A percentile compares a stretch with the other conserved stretches of the same genome.
Evolutionary conservation across 805 yeast genomes (phyloP).

Genomic region (Ogataea pignaliae): DNA sequence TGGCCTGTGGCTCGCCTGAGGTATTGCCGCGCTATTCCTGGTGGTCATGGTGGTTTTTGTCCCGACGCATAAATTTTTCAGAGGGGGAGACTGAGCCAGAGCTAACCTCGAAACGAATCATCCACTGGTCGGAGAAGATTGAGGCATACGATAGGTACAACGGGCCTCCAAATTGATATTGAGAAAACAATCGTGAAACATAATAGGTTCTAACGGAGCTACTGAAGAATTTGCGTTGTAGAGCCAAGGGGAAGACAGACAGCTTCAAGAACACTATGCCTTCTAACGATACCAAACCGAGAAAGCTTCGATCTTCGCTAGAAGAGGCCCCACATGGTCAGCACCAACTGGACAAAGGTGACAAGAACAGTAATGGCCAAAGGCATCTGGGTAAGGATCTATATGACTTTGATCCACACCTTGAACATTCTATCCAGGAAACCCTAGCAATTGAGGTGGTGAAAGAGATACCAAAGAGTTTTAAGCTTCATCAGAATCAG

Average conservation of each 20-base stretch:
- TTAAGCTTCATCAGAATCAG: slow-evolving; percentile 9
- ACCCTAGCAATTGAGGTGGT: slow-evolving; percentile 17
- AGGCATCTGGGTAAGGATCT: slow-evolving; percentile 16
- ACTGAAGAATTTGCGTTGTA: too few species aligned
- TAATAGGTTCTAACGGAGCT: too few species aligned
- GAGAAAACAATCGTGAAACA: too few species aligned
- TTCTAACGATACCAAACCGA: background rate
- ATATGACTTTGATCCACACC: slow-evolving; percentile 34
- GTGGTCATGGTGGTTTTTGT: background rate
- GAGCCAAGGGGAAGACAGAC: too few species aligned
- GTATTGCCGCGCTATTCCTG: slow-evolving; percentile 5
- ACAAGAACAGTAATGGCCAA: background rate
- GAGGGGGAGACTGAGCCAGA: background rate
- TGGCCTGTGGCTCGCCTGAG: too few species aligned
- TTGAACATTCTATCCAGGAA: slow-evolving; percentile 22
- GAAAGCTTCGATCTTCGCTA: slow-evolving; percentile 8
- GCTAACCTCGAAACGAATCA: background rate
- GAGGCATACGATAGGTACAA: too few species aligned
- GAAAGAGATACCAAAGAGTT: slow-evolving; percentile 2
- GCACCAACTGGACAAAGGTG: background rate
- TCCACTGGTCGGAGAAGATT: too few species aligned
- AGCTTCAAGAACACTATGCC: too few species aligned
- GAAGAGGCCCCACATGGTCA: too few species aligned
- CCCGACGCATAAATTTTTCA: background rate
- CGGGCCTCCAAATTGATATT: too few species aligned